Evolutionary conservation across 2,329 filamentous ascomycete species (phyloP), one percentile per base, ranked within the genome.

Genomic region (Fusarium sp.): DNA sequence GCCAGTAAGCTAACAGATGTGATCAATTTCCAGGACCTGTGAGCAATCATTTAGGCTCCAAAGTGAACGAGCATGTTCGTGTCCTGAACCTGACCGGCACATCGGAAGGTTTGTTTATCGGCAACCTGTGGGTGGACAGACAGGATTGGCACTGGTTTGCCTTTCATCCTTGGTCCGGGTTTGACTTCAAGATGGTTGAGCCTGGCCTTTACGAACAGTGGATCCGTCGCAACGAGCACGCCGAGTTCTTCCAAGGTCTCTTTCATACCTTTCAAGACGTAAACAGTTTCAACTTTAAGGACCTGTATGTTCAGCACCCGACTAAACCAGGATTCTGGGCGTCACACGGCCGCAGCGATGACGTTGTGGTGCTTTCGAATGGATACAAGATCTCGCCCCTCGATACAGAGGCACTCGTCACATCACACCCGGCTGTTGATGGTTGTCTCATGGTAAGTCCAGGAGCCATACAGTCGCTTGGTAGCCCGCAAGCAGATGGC

Each of bases 11-110:
- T 49, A n/a, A 49, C 22, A n/a, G 0, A 33, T 49, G 7, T 49
- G 1, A 13, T n/a, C 13, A 18, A 0, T 31, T 31, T n/a, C 11
- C 15, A 49, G 47, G 28, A 7, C 83, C 81, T 1, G 79, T 81
- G 18, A 81, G 76, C 48, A 76, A 75, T 9, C 39, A 69, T 15
- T 77, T 74, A 33, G 79, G 74, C 0, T 69, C 68, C 14, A 80
- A 81, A 36, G 78, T 79, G 2, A 82, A 81, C 35, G 63, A 81
- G 11, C 76, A 80, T 4, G 75, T 82, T 8, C 66, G 79, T 20
- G 78, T 83, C 0, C 48, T 82, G 0, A 83, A 83, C 33, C 33
- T 82, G 18, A 82, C 79, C 0, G 80, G 80, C 2, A 82, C 80
- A 1, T 80, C 80, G 1, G 80, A 82, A 39, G 80, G 80, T 2